Conservation (phyloP, 208 protist species). For the Leishmania tropica region DNA sequence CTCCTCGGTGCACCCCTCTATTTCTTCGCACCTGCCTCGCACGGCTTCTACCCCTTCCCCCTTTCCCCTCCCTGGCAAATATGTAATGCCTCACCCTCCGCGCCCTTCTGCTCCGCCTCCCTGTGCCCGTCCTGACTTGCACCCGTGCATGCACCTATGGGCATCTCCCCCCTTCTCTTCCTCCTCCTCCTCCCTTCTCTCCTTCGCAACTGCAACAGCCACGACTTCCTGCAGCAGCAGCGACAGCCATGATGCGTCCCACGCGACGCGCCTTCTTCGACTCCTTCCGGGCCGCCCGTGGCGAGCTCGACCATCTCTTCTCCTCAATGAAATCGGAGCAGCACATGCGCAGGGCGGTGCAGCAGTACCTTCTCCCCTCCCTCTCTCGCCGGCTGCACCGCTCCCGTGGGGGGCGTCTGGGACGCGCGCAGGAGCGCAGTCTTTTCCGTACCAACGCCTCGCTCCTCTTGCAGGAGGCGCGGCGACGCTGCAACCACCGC, state of each 20-base stretch:
- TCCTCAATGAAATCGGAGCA: conserved; percentile 37
- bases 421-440: conserved; percentile 47
- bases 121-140: background rate
- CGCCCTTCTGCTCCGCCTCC: background rate
- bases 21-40: background rate
- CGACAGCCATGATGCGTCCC: conserved; percentile 10
- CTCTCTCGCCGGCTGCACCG: conserved; percentile 22
- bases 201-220: background rate
- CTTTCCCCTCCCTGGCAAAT: background rate
- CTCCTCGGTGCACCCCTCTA: background rate
- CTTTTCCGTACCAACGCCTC: conserved; percentile 49
- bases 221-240: background rate
- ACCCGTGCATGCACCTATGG: background rate
- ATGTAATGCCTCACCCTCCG: background rate
- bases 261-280: conserved; percentile 37
- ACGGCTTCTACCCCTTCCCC: background rate
- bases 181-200: background rate
- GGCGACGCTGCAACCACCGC: conserved; percentile 31
- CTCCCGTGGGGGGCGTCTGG: conserved; percentile 17
- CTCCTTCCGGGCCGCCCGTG: conserved; percentile 55
- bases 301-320: conserved; percentile 51
- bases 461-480: conserved; percentile 76
- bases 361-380: conserved; percentile 35
- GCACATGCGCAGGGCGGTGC: conserved; percentile 36
- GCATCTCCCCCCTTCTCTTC: background rate